phyloP scores from a whole-genome alignment of 2,329 filamentous ascomycete species.

The Monosporascus sp. region DNA sequence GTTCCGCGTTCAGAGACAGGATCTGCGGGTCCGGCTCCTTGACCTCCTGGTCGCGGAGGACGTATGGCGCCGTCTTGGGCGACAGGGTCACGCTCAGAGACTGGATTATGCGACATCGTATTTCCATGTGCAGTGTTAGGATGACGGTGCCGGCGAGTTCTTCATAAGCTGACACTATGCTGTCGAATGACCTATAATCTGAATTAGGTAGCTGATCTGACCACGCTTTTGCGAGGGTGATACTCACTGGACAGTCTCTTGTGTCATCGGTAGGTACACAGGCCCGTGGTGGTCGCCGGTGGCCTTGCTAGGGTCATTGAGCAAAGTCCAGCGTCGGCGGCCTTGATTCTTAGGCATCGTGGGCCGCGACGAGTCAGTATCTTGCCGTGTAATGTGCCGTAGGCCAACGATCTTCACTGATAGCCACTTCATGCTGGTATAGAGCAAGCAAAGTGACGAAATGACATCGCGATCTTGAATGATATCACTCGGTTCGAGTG shows the following conservation, averaged over 20 bases:
- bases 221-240: background rate
- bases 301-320: slow-evolving; percentile 57
- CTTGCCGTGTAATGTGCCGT: slow-evolving; percentile 72
- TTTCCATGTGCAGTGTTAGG: slow-evolving; percentile 81
- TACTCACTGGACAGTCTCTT: slow-evolving; percentile 72
- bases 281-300: slow-evolving; percentile 54
- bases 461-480: slow-evolving; percentile 87
- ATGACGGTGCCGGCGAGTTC: slow-evolving; percentile 74
- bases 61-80: slow-evolving; percentile 54
- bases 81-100: slow-evolving; percentile 63
- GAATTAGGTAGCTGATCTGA: slow-evolving; percentile 3
- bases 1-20: slow-evolving; percentile 73
- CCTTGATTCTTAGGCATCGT: slow-evolving; percentile 52
- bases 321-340: slow-evolving; percentile 77
- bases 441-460: slow-evolving; percentile 76
- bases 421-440: slow-evolving; percentile 98
- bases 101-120: slow-evolving; percentile 78
- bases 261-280: slow-evolving; percentile 81
- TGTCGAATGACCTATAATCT: slow-evolving; percentile 71
- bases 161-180: slow-evolving; percentile 75
- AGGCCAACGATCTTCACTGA: slow-evolving; percentile 75
- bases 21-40: slow-evolving; percentile 75
- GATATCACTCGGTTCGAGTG: slow-evolving; percentile 71
- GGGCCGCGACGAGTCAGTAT: slow-evolving; percentile 58
- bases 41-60: slow-evolving; percentile 63